Evolutionary conservation across 768 basidiomycete species (phyloP).

Genomic region (Paxillus ammoniavirescens): DNA sequence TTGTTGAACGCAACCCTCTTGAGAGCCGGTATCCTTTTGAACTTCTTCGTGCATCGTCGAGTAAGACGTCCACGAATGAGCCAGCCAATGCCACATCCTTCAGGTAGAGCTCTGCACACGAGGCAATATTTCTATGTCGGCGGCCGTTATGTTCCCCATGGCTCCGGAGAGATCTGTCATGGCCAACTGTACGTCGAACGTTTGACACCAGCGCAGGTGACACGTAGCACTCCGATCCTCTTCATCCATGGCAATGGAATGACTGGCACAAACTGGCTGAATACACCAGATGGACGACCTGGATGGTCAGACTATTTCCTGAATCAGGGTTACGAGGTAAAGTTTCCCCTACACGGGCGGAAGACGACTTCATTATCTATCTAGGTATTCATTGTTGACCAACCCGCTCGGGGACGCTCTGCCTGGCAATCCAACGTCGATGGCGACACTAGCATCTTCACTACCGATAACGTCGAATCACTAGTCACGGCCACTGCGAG

Average conservation of each 20-base stretch:
- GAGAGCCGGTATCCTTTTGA: conserved; percentile 15
- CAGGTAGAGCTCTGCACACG: conserved; percentile 39
- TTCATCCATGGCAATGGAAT: conserved; percentile 52
- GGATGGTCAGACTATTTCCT: conserved; percentile 62
- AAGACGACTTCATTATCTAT: conserved; percentile 1
- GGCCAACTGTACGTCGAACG: conserved; percentile 56
- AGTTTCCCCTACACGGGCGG: neutral
- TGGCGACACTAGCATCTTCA: conserved; percentile 32
- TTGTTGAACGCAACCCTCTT: conserved; percentile 8
- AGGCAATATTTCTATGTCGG: conserved; percentile 51
- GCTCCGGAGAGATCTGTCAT: conserved; percentile 36
- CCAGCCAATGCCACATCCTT: neutral
- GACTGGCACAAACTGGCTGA: conserved; percentile 52
- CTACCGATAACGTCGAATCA: conserved; percentile 35
- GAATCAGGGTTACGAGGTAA: conserved; percentile 49
- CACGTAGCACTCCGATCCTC: conserved; percentile 41
- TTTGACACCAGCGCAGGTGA: conserved; percentile 39
- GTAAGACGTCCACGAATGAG: neutral
- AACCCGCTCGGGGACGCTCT: conserved; percentile 46
- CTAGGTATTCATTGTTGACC: conserved; percentile 46
- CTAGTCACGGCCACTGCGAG: conserved; percentile 42
- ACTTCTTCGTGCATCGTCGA: conserved; percentile 11
- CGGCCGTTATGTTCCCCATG: conserved; percentile 35
- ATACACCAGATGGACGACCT: conserved; percentile 50
- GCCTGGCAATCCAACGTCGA: conserved; percentile 41